Evolutionary conservation across 495 filamentous ascomycete genomes (phyloP), one percentile per base, ranked within the genome.

Genomic region (Aspergillus asperescens): DNA sequence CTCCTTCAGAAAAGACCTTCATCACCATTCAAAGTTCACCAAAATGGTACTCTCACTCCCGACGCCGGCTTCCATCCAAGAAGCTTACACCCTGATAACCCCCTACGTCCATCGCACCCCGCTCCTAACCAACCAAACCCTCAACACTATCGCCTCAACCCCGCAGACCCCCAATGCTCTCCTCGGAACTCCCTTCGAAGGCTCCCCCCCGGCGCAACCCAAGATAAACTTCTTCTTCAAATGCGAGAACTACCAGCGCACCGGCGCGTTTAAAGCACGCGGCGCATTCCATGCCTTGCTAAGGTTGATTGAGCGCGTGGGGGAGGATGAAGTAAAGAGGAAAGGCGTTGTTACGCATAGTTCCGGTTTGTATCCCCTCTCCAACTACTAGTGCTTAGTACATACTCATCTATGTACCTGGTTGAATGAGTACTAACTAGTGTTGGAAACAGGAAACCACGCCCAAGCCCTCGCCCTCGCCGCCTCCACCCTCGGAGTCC

Each of bases 381-480:
- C 27, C 45, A 5, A 16, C 16, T 13, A 12, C 27, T 5, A 42
- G 12, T 58, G 48, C 52, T 35, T 15, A 32, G 3, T 35, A 35
- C 32, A 7, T 5, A 7, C 13, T 3, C 29, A 2, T 31, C 29
- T 31, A 31, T n/a, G n/a, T n/a, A n/a, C n/a, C 5, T 28, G 25
- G 9, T 5, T 28, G 25, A 9, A 28, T 28, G 9, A 28, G 25
- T 61, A 16, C 61, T 27, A 22, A 25, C 0, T 22, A 2, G 29
- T 35, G 12, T n/a, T 10, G 5, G 7, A 9, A 13, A 28, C 43
- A 89, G 91, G 92, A 23, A 97, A 98, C 73, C 93, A 98, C 69
- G 93, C 93, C 0, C 90, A 95, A 79, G 93, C 93, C 16, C 85
- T 97, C 49, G 82, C 93, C 4, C 83, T 96, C 31, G 93, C 93